Base-by-base conservation (phyloP, 805 yeast genomes). In the Candida glaebosa region DNA sequence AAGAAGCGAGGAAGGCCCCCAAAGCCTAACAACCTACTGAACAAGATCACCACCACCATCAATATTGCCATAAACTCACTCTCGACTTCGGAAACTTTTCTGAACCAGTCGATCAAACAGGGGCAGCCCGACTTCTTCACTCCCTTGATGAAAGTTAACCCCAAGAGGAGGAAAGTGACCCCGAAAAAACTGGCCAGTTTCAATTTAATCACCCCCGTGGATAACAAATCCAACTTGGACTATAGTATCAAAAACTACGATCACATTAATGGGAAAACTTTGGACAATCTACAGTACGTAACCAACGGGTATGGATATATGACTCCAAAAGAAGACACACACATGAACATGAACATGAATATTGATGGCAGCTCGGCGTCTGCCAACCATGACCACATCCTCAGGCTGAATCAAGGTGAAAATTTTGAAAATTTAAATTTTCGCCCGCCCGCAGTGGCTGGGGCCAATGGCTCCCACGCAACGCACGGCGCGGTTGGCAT, bases 1-100 rank as follows among this genome's bases (percentile, higher is more conserved):
- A 69, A 67, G 47, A 70, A 65, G 48, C 52, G 75, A 48, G 75
- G 75, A n/a, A 58, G 75, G 49, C 75, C 75, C 6, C 74, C 75
- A 28, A 70, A 70, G 53, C 61, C 69, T 2, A 51, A 59, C n/a
- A 60, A 66, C 16, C 54, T 65, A 19, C 51, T 61, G 31, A 64
- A 59, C 45, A 62, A 63, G 44, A 66, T 65, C 43, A 65, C 71
- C 34, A 60, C 67, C 37, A 65, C 73, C 7, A 53, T 68, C 48
- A 69, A 70, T 49, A 67, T 69, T 51, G 61, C 58, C 41, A 61
- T 69, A 44, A 64, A 67, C 37, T 63, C 73, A 2, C 58, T 65
- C 9, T 53, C 58, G 41, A 74, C 75, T 3, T 73, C 74, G 3
- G 74, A 70, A 44, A 51, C 58, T 42, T 64, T 64, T 43, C 61